phyloP scores from a whole-genome alignment of 441 rosid species.

The Breynia disticha region DNA sequence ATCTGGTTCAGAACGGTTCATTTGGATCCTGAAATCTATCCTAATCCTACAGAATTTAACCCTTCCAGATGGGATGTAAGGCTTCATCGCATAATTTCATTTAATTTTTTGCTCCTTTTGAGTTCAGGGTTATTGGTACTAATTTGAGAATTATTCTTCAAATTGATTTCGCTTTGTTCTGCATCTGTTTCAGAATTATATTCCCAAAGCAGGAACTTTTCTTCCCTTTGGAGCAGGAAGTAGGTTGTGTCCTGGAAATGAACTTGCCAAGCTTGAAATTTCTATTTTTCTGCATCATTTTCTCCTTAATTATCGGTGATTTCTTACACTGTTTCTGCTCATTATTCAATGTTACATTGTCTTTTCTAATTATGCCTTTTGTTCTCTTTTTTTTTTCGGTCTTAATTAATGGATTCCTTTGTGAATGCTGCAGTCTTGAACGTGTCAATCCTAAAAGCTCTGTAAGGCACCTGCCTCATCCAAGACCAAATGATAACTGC shows the following conservation, averaged over 20 bases:
- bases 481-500: slow-evolving; percentile 77
- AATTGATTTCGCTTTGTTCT: background rate
- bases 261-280: slow-evolving; percentile 82
- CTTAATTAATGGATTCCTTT: background rate
- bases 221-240: slow-evolving; percentile 91
- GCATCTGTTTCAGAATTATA: slow-evolving; percentile 27
- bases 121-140: too few species aligned
- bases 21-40: slow-evolving; percentile 51
- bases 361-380: too few species aligned
- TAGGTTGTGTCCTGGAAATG: slow-evolving; percentile 77
- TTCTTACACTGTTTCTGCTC: background rate
- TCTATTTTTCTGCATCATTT: slow-evolving; percentile 76
- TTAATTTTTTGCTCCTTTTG: background rate
- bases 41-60: slow-evolving; percentile 57
- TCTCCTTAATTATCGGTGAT: slow-evolving; percentile 56
- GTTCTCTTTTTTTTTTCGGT: background rate
- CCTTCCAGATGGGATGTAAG: slow-evolving; percentile 91
- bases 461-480: slow-evolving; percentile 51
- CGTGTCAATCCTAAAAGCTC: slow-evolving; percentile 38
- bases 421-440: slow-evolving; percentile 31
- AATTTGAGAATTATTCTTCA: background rate
- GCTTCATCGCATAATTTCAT: background rate
- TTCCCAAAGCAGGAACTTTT: slow-evolving; percentile 53
- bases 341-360: background rate
- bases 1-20: slow-evolving; percentile 76